Evolutionary conservation across 2,329 filamentous ascomycete genomes (phyloP).

Genomic region (Furcasterigmium furcatum): DNA sequence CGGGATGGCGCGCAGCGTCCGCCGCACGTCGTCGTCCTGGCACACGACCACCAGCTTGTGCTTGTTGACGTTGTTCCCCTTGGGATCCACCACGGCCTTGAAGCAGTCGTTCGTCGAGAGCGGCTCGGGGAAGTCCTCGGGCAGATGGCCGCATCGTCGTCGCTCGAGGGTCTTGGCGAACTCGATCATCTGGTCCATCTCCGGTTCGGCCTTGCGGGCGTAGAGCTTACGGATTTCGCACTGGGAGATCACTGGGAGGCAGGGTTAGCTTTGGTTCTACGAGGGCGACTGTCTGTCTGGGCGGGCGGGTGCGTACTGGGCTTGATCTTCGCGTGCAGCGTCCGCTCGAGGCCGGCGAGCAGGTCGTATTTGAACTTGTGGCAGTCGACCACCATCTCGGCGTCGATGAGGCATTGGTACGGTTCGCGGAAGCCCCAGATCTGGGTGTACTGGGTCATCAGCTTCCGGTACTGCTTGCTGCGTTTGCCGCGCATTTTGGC

Average conservation of each 20-base stretch:
- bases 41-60: constrained; percentile 76
- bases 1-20: constrained; percentile 60
- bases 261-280: background rate
- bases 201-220: constrained; percentile 51
- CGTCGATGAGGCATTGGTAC: constrained; percentile 89
- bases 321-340: constrained; percentile 84
- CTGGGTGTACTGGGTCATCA: constrained; percentile 88
- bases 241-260: constrained; percentile 68
- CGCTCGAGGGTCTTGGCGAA: constrained; percentile 69
- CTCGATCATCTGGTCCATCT: constrained; percentile 60
- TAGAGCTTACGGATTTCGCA: constrained; percentile 81
- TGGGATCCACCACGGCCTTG: constrained; percentile 73
- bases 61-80: constrained; percentile 68
- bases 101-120: constrained; percentile 69
- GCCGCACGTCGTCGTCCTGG: constrained; percentile 64
- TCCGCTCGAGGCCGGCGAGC: constrained; percentile 70
- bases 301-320: constrained; percentile 60
- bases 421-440: constrained; percentile 89
- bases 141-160: constrained; percentile 74
- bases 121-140: constrained; percentile 67
- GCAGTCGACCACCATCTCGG: constrained; percentile 78
- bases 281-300: background rate
- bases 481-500: constrained; percentile 46
- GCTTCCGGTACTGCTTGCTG: constrained; percentile 63
- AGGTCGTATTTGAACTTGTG: constrained; percentile 87